Percentiles rank a stretch among this genome's conserved stretches.
phyloP scores from a whole-genome alignment of 441 rosid genomes.

The Croton laevigatus region DNA sequence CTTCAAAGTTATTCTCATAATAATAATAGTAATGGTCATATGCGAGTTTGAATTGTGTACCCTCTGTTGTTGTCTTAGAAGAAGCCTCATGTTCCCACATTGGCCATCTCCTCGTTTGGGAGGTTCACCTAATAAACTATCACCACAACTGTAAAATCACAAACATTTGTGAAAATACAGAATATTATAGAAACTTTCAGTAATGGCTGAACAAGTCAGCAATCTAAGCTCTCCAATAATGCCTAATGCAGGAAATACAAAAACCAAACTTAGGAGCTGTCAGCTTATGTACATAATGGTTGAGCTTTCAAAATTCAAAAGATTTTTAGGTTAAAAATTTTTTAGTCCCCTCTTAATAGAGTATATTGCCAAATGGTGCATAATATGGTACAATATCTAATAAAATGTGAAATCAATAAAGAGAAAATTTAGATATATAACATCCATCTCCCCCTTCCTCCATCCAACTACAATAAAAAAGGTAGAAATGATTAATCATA shows the following conservation, averaged over 20 bases:
- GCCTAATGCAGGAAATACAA: not conserved
- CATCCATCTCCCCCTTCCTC: too few species aligned
- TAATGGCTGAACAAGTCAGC: not conserved
- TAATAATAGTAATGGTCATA: constrained; percentile 7
- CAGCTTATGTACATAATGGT: not conserved
- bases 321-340: too few species aligned
- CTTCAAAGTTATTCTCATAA: constrained; percentile 11
- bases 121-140: constrained; percentile 69
- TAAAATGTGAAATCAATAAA: not conserved
- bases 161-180: constrained; percentile 5
- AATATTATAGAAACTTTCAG: not conserved
- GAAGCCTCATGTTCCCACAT: constrained; percentile 88
- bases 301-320: not conserved
- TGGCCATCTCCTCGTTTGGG: constrained; percentile 65
- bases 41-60: constrained; percentile 35
- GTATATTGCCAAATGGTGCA: not conserved
- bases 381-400: not conserved
- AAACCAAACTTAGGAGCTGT: not conserved
- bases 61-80: constrained; percentile 71
- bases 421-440: too few species aligned
- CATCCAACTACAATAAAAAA: too few species aligned
- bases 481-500: constrained; percentile 5
- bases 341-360: too few species aligned
- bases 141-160: constrained; percentile 61
- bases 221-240: constrained; percentile 1